phyloP scores from a whole-genome alignment of 371 early-diverging fungal species.

The Batkoa obscura region DNA sequence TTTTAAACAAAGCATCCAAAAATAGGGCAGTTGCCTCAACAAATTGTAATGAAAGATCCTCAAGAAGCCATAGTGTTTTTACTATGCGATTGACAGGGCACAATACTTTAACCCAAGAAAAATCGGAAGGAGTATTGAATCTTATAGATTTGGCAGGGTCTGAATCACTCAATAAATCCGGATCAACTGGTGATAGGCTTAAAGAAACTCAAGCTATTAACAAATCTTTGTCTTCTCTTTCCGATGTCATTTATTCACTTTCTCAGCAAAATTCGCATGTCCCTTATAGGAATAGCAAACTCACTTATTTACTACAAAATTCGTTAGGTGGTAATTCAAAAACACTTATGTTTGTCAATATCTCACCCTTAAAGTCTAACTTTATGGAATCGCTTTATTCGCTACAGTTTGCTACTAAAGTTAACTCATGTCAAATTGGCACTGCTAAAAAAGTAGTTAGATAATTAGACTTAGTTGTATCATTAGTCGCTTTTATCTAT shows the following conservation, averaged over 20 bases:
- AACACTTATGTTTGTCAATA: constrained; percentile 97
- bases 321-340: constrained; percentile 89
- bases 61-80: constrained; percentile 89
- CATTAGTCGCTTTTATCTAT: too few relatives aligned
- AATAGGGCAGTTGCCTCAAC: constrained; percentile 85
- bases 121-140: constrained; percentile 55
- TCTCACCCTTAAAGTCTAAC: constrained; percentile 55
- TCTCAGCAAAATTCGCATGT: constrained; percentile 70
- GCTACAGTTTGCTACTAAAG: constrained; percentile 92
- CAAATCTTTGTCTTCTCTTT: constrained; percentile 76
- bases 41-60: constrained; percentile 84
- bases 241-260: constrained; percentile 88
- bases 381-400: constrained; percentile 82
- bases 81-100: constrained; percentile 55
- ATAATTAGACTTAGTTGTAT: not conserved
- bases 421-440: constrained; percentile 51
- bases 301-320: constrained; percentile 81
- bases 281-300: constrained; percentile 94
- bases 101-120: constrained; percentile 51
- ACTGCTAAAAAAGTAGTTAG: constrained; percentile 20
- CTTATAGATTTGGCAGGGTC: constrained; percentile 97
- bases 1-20: constrained; percentile 52
- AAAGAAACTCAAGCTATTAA: constrained; percentile 97
- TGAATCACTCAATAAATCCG: constrained; percentile 73
- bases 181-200: constrained; percentile 78